Conservation (phyloP, 495 filamentous ascomycete genomes). For the Hypomontagnella submonticulosa region DNA sequence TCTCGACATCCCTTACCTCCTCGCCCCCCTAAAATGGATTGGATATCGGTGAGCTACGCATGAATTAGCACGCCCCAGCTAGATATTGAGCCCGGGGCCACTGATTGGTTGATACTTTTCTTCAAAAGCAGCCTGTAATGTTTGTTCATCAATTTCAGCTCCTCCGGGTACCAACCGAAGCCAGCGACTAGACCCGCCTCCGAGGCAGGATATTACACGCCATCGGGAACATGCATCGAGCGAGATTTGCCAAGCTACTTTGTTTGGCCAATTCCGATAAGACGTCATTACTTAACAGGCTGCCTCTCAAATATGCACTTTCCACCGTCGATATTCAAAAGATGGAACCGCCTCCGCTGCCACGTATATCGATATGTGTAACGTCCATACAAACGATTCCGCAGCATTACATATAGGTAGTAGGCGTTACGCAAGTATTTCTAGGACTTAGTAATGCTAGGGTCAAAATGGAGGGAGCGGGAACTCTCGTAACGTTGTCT, state of each 20-base stretch:
- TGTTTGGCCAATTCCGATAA: conserved; percentile 9
- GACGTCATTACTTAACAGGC: conserved; percentile 10
- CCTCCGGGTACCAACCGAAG: not conserved
- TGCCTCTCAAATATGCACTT: not conserved
- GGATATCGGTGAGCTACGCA: too few relatives aligned
- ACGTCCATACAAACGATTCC: too few relatives aligned
- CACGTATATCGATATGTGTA: too few relatives aligned
- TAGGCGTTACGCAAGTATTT: too few relatives aligned
- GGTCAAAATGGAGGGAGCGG: not conserved
- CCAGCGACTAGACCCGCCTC: conserved; percentile 2
- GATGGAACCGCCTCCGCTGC: too few relatives aligned
- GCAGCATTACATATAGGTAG: too few relatives aligned
- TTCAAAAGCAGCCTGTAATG: not conserved
- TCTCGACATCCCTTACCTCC: conserved; percentile 21
- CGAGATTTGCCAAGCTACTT: conserved; percentile 1
- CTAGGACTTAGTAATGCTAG: conserved; percentile 13
- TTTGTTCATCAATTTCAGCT: conserved; percentile 13
- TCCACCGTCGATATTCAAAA: too few relatives aligned
- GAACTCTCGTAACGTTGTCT: conserved; percentile 12
- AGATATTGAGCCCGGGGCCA: not conserved
- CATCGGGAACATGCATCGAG: conserved; percentile 2
- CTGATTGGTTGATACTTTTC: not conserved
- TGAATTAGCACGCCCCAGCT: not conserved
- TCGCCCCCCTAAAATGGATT: not conserved
- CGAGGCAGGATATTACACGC: conserved; percentile 13